Evolutionary conservation across 2,329 filamentous ascomycete genomes (phyloP).

Genomic region (Penicillium psychrosexuale): DNA sequence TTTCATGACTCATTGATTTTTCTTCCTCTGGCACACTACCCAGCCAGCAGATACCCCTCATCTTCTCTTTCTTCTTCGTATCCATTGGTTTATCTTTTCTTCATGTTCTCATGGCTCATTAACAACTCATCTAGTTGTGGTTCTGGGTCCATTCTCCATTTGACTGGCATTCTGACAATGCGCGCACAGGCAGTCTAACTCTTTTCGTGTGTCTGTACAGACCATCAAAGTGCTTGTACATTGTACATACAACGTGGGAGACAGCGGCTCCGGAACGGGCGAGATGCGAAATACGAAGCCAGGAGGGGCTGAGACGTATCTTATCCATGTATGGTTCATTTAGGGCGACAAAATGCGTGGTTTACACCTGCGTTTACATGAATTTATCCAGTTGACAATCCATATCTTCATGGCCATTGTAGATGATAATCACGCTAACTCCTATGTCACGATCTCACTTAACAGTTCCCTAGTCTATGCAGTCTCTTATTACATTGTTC

Average conservation of each 20-base stretch:
- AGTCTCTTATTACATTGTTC: background rate
- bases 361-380: background rate
- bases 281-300: background rate
- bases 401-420: constrained; percentile 4
- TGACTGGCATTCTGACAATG: background rate
- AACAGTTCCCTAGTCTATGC: background rate
- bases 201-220: background rate
- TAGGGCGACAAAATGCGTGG: background rate
- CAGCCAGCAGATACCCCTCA: constrained; percentile 37
- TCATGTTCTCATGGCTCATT: background rate
- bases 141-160: background rate
- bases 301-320: background rate
- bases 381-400: constrained; percentile 6
- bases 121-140: background rate
- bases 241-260: constrained; percentile 1
- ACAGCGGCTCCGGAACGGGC: background rate
- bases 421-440: constrained; percentile 19
- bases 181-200: background rate
- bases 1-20: constrained; percentile 17
- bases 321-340: constrained; percentile 4
- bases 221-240: background rate
- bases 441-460: background rate
- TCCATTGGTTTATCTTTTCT: background rate
- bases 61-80: background rate
- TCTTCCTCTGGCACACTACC: constrained; percentile 20